Evolutionary conservation across 176 grass and related monocot species (phyloP), one percentile per base, ranked within the genome.

Genomic region (Hsuehochloa calcarea): DNA sequence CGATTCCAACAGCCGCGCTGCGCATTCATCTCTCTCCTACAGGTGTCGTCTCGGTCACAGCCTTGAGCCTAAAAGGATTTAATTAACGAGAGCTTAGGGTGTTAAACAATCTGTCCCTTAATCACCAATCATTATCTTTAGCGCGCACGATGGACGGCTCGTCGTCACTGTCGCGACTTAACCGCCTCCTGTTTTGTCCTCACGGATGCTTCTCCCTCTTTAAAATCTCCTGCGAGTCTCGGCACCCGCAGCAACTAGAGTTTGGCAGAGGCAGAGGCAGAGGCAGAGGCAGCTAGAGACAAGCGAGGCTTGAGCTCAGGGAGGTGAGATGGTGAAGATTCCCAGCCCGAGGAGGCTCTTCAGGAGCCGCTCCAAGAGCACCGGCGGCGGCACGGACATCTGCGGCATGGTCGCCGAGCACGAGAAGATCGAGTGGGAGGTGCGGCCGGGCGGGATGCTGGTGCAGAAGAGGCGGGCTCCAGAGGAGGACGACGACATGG

Each of bases 401-500:
- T 74, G 69, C 85, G 79, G 81, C 43, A 78, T 86, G 75, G 65
- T 88, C 15, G 75, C 90, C 6, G 82, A 88, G 82, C 87, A 93
- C 63, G 87, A 83, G 81, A 82, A 81, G 82, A 92, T 88, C 68
- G 87, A 88, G 77, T 97, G 91, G 91, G 91, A 97, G 85, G 76
- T 94, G 34, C 86, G 91, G 19, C 89, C 91, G 1, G 89, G 94
- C 60, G 94, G 94, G 65, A 97, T 97, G 94, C 87, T 97, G 44
- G 91, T 97, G 62, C 94, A 97, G 89, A 97, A 97, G 85, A 77
- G 91, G 43, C 76, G 34, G 31, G 41, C 64, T 20, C 81, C 75
- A 8, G 72, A 73, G 26, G 80, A 87, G 17, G 78, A 86, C 12
- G 86, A 37, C 5, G 10, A 55, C 72, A 55, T 37, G 49, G 29